Evolutionary conservation across 2,329 filamentous ascomycete genomes (phyloP).

Genomic region (Phyllosticta paracitricarpa): DNA sequence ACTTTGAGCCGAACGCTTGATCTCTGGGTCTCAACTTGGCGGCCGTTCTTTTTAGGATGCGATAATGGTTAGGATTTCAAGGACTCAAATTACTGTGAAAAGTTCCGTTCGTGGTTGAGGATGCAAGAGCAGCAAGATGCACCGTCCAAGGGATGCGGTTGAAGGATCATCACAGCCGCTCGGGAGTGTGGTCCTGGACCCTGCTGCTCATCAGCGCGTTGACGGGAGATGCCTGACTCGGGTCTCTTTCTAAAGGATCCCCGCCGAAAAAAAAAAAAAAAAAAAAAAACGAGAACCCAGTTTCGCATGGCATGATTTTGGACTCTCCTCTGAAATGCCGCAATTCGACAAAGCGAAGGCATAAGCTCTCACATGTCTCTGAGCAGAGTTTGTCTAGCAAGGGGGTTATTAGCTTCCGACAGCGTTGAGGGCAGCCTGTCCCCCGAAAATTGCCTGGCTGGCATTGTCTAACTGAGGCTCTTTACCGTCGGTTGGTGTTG

Average conservation of each 20-base stretch:
- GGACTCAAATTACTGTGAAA: too few relatives aligned
- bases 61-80: too few relatives aligned
- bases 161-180: not conserved
- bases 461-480: not conserved
- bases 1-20: not conserved
- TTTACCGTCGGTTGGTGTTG: not conserved
- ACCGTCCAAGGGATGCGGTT: not conserved
- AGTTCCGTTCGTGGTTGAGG: not conserved
- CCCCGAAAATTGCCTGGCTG: not conserved
- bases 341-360: not conserved
- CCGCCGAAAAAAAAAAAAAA: not conserved
- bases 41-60: too few relatives aligned
- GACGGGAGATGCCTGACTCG: not conserved
- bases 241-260: not conserved
- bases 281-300: not conserved
- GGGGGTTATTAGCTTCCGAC: too few relatives aligned
- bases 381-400: too few relatives aligned
- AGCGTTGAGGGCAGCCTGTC: not conserved
- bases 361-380: not conserved
- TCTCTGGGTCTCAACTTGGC: not conserved
- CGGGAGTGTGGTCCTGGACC: constrained; percentile 1
- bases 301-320: not conserved
- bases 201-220: constrained; percentile 4
- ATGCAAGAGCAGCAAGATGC: not conserved
- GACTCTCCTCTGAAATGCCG: not conserved